Evolutionary conservation across 805 yeast genomes (phyloP), one percentile per base, ranked within the genome.

Genomic region (Wickerhamomyces bovis): DNA sequence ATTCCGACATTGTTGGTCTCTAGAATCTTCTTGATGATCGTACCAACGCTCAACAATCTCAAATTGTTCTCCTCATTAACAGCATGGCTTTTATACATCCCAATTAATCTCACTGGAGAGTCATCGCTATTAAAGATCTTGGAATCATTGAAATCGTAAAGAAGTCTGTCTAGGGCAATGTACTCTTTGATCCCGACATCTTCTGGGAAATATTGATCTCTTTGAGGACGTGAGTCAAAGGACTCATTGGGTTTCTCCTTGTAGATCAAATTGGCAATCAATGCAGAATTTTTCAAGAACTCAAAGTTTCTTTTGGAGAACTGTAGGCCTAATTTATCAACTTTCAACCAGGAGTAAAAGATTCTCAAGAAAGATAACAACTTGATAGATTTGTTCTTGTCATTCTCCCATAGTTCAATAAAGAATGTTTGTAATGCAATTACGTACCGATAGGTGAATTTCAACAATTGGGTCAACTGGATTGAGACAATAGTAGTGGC

Each of bases 161-260:
- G 69, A 44, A 72, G 73, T 51, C 68, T 72, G 21, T 73, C 74
- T 16, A 85, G 67, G 5, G 83, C 75, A 25, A 70, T 65, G 55
- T 80, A 83, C 50, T 82, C 89, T 49, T 77, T 78, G 52, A 80
- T 66, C 20, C 70, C 63, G 13, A 83, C 78, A 64, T 85, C 94
- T 56, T 85, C 92, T 40, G 69, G 64, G 57, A 83, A 84, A 45
- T 75, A 76, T 46, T 79, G 75, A 2, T 61, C 55, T 61, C 92
- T 71, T 8, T 58, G 52, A 15, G 85, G 84, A 43, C 70, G 45
- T 13, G 51, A 47, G 2, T 53, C 53, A 31, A 53, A 52, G n/a
- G 42, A 35, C 21, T 42, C 44, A 41, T 50, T 45, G 36, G 58
- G 25, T 45, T 31, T 36, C 10, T 50, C 39, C 0, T 33, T 13